Conservation (phyloP, 768 basidiomycete species). For the Hirschioporus abietinus region DNA sequence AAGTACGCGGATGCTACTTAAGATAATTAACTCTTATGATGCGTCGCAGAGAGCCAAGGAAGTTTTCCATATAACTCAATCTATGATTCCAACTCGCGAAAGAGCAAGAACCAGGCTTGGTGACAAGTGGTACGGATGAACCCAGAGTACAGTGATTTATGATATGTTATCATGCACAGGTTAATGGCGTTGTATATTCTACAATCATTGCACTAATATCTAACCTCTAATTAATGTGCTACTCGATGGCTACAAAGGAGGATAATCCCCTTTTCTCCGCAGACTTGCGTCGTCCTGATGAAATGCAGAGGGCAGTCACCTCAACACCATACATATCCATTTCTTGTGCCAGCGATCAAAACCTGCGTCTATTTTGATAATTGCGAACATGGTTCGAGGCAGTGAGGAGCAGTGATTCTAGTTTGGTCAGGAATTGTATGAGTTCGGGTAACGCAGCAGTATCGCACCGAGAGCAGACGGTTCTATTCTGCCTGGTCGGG, state of each 20-base stretch:
- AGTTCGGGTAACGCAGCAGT: not conserved
- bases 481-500: not conserved
- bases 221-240: not conserved
- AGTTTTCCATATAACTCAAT: conserved; percentile 72
- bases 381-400: not conserved
- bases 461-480: not conserved
- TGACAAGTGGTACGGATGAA: conserved; percentile 68
- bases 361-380: not conserved
- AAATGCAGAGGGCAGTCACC: not conserved
- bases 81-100: conserved; percentile 71
- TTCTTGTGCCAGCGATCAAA: not conserved
- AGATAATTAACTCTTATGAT: not conserved
- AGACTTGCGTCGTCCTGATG: not conserved
- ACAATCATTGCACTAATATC: not conserved
- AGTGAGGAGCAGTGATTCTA: not conserved
- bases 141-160: too few species aligned
- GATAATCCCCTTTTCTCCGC: not conserved
- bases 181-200: not conserved
- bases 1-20: conserved; percentile 15
- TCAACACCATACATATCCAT: not conserved
- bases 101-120: conserved; percentile 51
- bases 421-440: not conserved
- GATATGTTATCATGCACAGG: not conserved
- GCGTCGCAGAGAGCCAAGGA: conserved; percentile 72
- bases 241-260: not conserved